A percentile compares a stretch with the other conserved stretches of the same genome.
phyloP scores from a whole-genome alignment of 371 early-diverging fungal genomes.

The Dinochytrium kinnereticum region DNA sequence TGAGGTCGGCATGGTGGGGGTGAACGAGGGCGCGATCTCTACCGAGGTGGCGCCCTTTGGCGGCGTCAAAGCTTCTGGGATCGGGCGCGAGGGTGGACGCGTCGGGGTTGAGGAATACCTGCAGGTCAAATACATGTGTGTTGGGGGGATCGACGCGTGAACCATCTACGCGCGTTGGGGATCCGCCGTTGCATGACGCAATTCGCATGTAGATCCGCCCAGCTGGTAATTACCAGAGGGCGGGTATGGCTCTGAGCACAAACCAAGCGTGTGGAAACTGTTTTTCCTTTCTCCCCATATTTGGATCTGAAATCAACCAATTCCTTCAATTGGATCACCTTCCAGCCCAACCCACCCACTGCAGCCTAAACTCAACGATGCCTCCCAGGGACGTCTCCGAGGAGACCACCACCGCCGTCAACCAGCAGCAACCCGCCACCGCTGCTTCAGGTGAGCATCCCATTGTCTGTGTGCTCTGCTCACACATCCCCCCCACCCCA shows the following conservation, averaged over 20 bases:
- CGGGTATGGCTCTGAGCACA: too few species aligned
- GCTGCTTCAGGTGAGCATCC: neutral
- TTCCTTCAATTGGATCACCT: too few species aligned
- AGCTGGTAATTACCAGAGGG: too few species aligned
- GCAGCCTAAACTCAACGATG: neutral
- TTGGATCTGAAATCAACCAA: too few species aligned
- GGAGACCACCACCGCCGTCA: neutral
- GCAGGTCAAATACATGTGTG: slow-evolving; percentile 38
- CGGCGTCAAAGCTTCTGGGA: slow-evolving; percentile 84
- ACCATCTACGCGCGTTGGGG: too few species aligned
- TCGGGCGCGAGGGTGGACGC: slow-evolving; percentile 46
- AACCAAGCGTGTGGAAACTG: too few species aligned
- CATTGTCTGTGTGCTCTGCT: neutral
- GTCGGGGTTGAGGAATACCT: slow-evolving; percentile 44
- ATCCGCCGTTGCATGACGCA: too few species aligned
- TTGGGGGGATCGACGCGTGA: slow-evolving; percentile 20
- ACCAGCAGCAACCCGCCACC: neutral
- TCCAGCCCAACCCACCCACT: neutral
- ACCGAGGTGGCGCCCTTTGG: slow-evolving; percentile 78
- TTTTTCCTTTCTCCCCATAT: too few species aligned
- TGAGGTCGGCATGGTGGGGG: slow-evolving; percentile 90
- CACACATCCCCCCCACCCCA: neutral
- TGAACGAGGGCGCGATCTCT: slow-evolving; percentile 71
- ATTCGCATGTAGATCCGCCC: too few species aligned
- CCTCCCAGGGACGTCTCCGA: neutral